phyloP scores from a whole-genome alignment of 1,284 basidiomycete genomes.

The Anthracocystis panici-leucophaei region DNA sequence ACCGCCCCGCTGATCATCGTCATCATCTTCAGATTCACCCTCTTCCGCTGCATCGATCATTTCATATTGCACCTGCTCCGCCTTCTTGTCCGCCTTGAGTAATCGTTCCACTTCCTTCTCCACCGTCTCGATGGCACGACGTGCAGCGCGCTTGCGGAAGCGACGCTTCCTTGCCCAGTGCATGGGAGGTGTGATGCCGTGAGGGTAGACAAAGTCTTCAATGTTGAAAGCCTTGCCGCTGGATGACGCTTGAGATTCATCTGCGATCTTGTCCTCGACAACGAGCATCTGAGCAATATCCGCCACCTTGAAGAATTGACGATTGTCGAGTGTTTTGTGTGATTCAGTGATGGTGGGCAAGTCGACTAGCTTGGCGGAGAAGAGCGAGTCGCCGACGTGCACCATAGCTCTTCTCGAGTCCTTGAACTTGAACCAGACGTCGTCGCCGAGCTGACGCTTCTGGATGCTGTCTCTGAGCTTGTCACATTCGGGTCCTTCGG shows the following conservation, averaged over 20 bases:
- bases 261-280: constrained; percentile 57
- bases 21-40: constrained; percentile 55
- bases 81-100: constrained; percentile 85
- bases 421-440: constrained; percentile 98
- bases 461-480: constrained; percentile 75
- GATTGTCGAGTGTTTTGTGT: constrained; percentile 95
- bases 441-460: constrained; percentile 79
- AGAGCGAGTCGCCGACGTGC: constrained; percentile 83
- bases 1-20: constrained; percentile 38
- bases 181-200: constrained; percentile 94
- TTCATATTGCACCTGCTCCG: constrained; percentile 75
- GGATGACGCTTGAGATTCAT: constrained; percentile 76
- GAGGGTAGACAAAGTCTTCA: constrained; percentile 97
- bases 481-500: constrained; percentile 76
- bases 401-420: constrained; percentile 93
- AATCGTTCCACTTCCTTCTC: constrained; percentile 95
- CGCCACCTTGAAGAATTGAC: constrained; percentile 93
- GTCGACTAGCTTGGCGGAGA: constrained; percentile 94
- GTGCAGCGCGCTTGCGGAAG: constrained; percentile 89
- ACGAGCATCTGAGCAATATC: constrained; percentile 83
- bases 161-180: constrained; percentile 90
- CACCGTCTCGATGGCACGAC: constrained; percentile 93
- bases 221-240: constrained; percentile 84
- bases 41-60: constrained; percentile 65
- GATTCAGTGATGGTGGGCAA: constrained; percentile 93